Conservation (phyloP, 768 basidiomycete genomes). For the Terana coerulea region DNA sequence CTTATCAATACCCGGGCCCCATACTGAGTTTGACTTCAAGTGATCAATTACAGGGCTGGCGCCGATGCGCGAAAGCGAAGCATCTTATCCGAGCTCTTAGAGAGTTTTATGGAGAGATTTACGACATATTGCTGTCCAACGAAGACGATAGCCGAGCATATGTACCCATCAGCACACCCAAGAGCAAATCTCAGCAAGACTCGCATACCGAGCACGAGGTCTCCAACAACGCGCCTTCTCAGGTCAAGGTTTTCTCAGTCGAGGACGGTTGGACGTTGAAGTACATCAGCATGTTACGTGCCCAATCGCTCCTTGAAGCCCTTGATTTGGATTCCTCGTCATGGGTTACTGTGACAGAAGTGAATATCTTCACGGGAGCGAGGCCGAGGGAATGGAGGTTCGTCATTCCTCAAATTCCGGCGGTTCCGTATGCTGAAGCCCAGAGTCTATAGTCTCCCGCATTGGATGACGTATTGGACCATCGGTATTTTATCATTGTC, state of each 20-base stretch:
- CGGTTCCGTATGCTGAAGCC: neutral
- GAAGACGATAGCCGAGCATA: neutral
- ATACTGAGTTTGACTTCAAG: neutral
- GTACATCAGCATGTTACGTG: conserved; percentile 16
- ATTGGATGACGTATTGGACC: conserved; percentile 22
- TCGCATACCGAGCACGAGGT: neutral
- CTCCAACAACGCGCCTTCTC: neutral
- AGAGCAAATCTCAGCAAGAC: neutral
- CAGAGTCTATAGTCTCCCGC: conserved; percentile 5
- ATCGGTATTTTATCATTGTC: conserved; percentile 8
- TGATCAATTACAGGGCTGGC: conserved; percentile 17
- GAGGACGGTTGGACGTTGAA: conserved; percentile 23
- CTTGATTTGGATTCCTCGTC: conserved; percentile 21
- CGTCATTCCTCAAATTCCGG: neutral
- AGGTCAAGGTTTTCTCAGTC: neutral
- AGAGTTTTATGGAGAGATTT: conserved; percentile 16
- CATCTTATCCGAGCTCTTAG: conserved; percentile 18
- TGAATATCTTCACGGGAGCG: conserved; percentile 19
- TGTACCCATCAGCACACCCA: neutral
- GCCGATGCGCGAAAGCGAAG: conserved; percentile 19
- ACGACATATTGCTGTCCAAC: no score
- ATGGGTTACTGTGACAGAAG: conserved; percentile 19
- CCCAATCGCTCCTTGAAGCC: conserved; percentile 18
- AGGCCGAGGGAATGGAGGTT: conserved; percentile 20
- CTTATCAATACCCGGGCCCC: neutral